These are phyloP conservation scores for Lipomyces starkeyi DNA, from an alignment of 805 yeast species.

Conservation along the genomic window DNA sequence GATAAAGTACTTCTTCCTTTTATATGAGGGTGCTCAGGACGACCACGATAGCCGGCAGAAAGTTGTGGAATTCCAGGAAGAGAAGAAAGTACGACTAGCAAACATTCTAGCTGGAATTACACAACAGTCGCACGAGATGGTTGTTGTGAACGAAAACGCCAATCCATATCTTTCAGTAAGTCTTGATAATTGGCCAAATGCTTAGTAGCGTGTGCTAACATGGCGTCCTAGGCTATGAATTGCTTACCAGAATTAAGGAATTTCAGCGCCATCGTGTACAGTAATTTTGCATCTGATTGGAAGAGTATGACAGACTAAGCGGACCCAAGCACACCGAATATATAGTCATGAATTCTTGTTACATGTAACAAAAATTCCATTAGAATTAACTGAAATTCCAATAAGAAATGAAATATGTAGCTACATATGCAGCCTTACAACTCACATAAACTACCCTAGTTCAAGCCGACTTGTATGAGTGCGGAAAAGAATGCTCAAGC, in stretches of 20 bases:
- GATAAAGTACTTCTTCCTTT: constrained; percentile 14
- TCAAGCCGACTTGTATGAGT: not conserved
- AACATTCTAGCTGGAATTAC: constrained; percentile 71
- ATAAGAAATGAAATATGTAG: not conserved
- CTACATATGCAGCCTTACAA: not conserved
- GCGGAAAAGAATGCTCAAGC: not conserved
- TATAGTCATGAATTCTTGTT: not conserved
- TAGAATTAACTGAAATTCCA: not conserved
- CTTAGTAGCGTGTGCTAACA: not conserved
- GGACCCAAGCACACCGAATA: not conserved
- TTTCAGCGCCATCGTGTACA: constrained; percentile 86
- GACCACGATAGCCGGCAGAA: not conserved
- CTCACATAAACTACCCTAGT: not conserved
- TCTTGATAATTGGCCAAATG: not conserved
- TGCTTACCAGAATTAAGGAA: constrained; percentile 74
- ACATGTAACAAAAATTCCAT: not conserved
- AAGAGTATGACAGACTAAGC: not conserved
- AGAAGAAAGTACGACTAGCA: constrained; percentile 59
- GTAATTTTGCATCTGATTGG: constrained; percentile 58
- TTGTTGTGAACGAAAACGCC: constrained; percentile 49
- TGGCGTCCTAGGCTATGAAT: constrained; percentile 49
- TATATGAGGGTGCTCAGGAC: constrained; percentile 14
- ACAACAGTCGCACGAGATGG: constrained; percentile 64
- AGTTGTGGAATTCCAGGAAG: constrained; percentile 49
- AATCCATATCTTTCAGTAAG: constrained; percentile 52